phyloP scores from a whole-genome alignment of 345 rosid genomes.

The Jatropha curcas region DNA sequence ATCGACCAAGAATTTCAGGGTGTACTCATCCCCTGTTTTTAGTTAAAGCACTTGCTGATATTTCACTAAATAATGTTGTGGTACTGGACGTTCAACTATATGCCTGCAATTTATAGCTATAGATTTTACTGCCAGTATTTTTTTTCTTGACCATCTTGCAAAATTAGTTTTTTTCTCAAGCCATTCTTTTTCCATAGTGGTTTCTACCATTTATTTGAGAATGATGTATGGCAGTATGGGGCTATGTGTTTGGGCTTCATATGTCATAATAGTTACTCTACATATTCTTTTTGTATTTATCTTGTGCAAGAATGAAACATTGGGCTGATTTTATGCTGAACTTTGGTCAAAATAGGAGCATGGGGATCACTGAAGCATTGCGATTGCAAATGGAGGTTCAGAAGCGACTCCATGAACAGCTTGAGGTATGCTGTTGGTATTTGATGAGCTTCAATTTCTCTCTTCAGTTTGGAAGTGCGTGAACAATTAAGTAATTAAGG shows the following conservation, averaged over 20 bases:
- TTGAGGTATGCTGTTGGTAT: slow-evolving; percentile 57
- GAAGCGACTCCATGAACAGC: slow-evolving; percentile 92
- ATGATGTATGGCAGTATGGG: neutral
- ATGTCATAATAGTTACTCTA: neutral
- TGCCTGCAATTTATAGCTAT: neutral
- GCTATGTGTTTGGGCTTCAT: neutral
- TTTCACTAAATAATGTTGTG: neutral
- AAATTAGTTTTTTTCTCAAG: neutral
- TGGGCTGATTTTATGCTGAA: slow-evolving; percentile 11
- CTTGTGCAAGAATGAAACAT: neutral
- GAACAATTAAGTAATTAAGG: neutral
- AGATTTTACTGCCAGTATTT: too few relatives aligned
- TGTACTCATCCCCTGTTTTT: neutral
- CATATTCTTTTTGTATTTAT: neutral
- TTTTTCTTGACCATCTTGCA: neutral
- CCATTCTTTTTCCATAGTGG: neutral
- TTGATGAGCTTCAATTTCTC: slow-evolving; percentile 14
- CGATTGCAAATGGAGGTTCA: slow-evolving; percentile 93
- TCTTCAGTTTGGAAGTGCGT: neutral
- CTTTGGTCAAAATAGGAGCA: slow-evolving; percentile 40
- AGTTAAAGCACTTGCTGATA: neutral
- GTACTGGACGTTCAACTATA: neutral
- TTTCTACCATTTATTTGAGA: neutral
- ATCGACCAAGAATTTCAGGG: neutral
- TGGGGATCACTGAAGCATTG: slow-evolving; percentile 76